Evolutionary conservation across 2,329 filamentous ascomycete species (phyloP).

Genomic region (Fonsecaea multimorphosa): DNA sequence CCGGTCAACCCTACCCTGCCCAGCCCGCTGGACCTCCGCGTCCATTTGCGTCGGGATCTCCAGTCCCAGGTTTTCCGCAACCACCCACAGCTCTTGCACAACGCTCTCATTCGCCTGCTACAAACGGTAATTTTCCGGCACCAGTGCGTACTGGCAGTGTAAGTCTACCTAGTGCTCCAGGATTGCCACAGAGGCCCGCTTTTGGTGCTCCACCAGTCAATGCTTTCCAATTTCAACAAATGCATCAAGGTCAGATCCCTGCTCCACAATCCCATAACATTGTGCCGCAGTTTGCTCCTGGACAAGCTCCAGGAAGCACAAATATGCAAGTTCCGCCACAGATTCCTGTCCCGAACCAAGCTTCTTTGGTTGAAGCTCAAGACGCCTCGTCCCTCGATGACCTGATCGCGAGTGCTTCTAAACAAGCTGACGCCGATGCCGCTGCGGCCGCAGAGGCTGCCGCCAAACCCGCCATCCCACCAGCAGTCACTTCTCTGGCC

Average conservation of each 20-base stretch:
- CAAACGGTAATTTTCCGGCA: slow-evolving; percentile 40
- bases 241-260: slow-evolving; percentile 60
- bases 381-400: slow-evolving; percentile 57
- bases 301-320: slow-evolving; percentile 24
- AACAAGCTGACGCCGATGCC: slow-evolving; percentile 48
- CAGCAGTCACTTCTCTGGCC: slow-evolving; percentile 26
- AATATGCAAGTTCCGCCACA: slow-evolving; percentile 35
- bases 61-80: slow-evolving; percentile 49
- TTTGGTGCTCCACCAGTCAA: slow-evolving; percentile 62
- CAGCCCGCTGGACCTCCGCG: slow-evolving; percentile 43
- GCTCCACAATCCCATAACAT: slow-evolving; percentile 43
- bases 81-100: slow-evolving; percentile 54
- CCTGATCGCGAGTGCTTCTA: slow-evolving; percentile 57
- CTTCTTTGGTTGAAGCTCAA: slow-evolving; percentile 38
- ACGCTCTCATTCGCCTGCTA: slow-evolving; percentile 43
- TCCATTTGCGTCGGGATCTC: slow-evolving; percentile 50
- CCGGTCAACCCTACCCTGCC: slow-evolving; percentile 47
- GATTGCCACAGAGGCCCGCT: slow-evolving; percentile 66
- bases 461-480: slow-evolving; percentile 32
- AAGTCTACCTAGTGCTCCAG: slow-evolving; percentile 61
- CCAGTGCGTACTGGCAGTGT: slow-evolving; percentile 57
- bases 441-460: slow-evolving; percentile 43
- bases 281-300: slow-evolving; percentile 34
- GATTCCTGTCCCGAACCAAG: slow-evolving; percentile 20
- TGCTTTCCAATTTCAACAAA: slow-evolving; percentile 61